Evolutionary conservation across 345 rosid species (phyloP).

Genomic region (Eucalyptus brandiana): DNA sequence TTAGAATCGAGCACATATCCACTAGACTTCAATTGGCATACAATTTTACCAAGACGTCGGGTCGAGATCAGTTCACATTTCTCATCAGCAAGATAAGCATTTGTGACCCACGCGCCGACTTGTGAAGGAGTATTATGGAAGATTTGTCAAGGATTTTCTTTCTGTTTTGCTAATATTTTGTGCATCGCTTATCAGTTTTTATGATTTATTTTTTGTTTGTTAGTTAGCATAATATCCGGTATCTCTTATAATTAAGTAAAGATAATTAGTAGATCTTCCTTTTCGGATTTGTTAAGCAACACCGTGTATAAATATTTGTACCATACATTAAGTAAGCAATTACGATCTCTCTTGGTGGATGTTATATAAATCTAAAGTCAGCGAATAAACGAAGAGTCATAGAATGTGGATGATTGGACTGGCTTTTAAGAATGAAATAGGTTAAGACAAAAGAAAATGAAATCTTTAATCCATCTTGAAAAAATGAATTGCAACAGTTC

Average conservation of each 20-base stretch:
- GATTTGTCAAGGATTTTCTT: neutral
- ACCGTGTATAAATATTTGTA: neutral
- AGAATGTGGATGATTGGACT: neutral
- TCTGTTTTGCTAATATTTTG: neutral
- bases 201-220: neutral
- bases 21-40: neutral
- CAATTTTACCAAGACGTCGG: neutral
- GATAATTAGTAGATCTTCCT: neutral
- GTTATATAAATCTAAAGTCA: neutral
- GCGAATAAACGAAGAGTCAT: neutral
- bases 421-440: neutral
- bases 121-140: neutral
- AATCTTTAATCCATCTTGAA: neutral
- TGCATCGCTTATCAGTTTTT: neutral
- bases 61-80: neutral
- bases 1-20: neutral
- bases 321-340: neutral
- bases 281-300: neutral
- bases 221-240: neutral
- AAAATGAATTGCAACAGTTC: neutral
- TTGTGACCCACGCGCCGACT: neutral
- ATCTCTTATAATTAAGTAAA: neutral
- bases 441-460: neutral
- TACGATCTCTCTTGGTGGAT: neutral
- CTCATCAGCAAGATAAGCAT: neutral